A percentile compares a stretch with the other conserved stretches of the same genome.
Evolutionary conservation across 192 early-diverging fungal species (phyloP).

Genomic region (Gigaspora rosea): DNA sequence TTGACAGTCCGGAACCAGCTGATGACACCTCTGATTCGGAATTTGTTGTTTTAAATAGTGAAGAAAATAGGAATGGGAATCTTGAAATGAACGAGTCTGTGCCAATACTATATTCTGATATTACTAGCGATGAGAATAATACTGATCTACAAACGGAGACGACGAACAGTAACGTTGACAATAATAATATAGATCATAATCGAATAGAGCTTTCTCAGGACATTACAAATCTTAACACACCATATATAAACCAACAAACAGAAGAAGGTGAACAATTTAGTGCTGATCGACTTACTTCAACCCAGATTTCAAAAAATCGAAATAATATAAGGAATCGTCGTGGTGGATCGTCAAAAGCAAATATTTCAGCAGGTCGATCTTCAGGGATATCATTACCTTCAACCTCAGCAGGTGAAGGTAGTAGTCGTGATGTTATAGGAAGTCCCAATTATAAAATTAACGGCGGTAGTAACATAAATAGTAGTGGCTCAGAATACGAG

Average conservation of each 20-base stretch:
- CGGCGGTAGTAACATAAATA: background rate
- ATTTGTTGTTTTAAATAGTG: slow-evolving; percentile 8
- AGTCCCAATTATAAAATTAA: background rate
- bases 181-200: background rate
- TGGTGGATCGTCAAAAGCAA: background rate
- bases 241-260: background rate
- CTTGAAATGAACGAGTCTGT: background rate
- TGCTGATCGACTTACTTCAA: background rate
- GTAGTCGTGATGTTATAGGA: background rate
- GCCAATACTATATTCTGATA: background rate
- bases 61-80: slow-evolving; percentile 7
- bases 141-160: background rate
- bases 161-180: background rate
- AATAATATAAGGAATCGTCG: background rate
- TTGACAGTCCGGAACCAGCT: slow-evolving; percentile 2
- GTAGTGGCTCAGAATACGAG: slow-evolving; percentile 23
- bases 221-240: background rate
- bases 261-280: background rate
- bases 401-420: slow-evolving; percentile 9
- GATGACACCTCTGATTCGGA: slow-evolving; percentile 15
- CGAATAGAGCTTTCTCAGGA: background rate
- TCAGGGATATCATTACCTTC: background rate
- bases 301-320: background rate
- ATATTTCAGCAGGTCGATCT: background rate
- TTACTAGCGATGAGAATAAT: background rate